These are phyloP conservation scores for Ilyonectria robusta DNA, from an alignment of 2,329 filamentous ascomycete species.

Conservation along the genomic window DNA sequence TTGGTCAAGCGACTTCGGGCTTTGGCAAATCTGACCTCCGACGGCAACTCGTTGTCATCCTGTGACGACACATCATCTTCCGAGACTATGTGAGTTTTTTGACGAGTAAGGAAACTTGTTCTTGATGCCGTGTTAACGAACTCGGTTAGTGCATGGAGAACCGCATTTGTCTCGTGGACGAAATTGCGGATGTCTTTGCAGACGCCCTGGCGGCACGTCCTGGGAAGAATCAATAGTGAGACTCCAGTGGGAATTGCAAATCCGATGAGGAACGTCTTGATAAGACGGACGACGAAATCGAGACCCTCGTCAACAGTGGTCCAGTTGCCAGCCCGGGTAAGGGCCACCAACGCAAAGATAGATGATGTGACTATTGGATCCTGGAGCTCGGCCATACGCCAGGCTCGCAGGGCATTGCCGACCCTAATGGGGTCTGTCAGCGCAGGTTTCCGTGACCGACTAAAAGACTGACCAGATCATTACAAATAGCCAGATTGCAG, in stretches of 20 bases:
- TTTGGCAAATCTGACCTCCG: conserved; percentile 12
- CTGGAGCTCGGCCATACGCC: conserved; percentile 26
- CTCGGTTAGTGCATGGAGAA: conserved; percentile 17
- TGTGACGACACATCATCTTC: conserved; percentile 6
- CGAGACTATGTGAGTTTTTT: conserved; percentile 4
- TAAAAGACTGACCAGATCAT: conserved; percentile 29
- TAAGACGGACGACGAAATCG: conserved; percentile 16
- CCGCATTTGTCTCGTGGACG: conserved; percentile 19
- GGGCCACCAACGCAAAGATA: conserved; percentile 30
- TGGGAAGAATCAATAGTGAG: conserved; percentile 28
- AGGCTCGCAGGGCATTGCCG: conserved; percentile 27
- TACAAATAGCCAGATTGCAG: conserved; percentile 30
- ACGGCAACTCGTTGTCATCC: conserved; percentile 4
- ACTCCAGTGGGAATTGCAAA: conserved; percentile 26
- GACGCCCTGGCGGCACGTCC: conserved; percentile 26
- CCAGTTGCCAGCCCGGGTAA: conserved; percentile 30
- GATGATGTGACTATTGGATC: conserved; percentile 30
- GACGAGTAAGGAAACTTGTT: conserved; percentile 13
- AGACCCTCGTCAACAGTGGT: conserved; percentile 12
- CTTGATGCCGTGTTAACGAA: conserved; percentile 21
- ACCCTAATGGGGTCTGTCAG: conserved; percentile 9
- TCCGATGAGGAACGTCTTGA: conserved; percentile 31
- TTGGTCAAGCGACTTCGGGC: conserved; percentile 10
- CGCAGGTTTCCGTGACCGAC: background rate
- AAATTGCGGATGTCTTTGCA: conserved; percentile 25